A percentile compares a stretch with the other conserved stretches of the same genome.
These are phyloP conservation scores for Haplosporangium gracile DNA, from an alignment of 192 early-diverging fungal genomes.

Conservation along the genomic window DNA sequence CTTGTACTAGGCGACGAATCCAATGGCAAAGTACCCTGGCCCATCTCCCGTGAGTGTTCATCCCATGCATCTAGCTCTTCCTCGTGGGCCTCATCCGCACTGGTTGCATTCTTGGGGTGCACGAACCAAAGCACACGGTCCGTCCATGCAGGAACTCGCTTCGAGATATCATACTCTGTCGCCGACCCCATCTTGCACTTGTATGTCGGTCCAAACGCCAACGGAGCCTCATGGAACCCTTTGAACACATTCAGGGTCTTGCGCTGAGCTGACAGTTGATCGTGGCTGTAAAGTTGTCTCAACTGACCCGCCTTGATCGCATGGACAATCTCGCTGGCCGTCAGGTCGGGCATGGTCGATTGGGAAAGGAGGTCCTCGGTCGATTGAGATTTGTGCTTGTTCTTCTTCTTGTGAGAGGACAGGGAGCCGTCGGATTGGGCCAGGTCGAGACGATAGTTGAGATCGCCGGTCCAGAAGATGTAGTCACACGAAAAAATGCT, in stretches of 20 bases:
- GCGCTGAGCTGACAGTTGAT: conserved; percentile 56
- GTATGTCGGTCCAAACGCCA: conserved; percentile 56
- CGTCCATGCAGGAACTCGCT: conserved; percentile 53
- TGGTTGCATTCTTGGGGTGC: conserved; percentile 29
- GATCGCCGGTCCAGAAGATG: conserved; percentile 55
- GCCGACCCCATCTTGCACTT: conserved; percentile 49
- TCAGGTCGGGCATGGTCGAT: conserved; percentile 38
- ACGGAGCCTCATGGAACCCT: conserved; percentile 47
- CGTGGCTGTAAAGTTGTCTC: conserved; percentile 46
- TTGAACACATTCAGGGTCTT: conserved; percentile 43
- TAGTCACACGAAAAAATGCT: conserved; percentile 50
- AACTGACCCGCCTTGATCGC: conserved; percentile 28
- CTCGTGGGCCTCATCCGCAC: conserved; percentile 27
- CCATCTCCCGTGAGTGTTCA: conserved; percentile 40
- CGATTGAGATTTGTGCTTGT: conserved; percentile 1
- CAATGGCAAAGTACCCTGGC: conserved; percentile 26
- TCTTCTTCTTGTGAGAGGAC: conserved; percentile 35
- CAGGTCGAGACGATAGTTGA: conserved; percentile 55
- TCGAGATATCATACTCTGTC: conserved; percentile 31
- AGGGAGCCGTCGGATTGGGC: conserved; percentile 35
- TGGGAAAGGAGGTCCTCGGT: conserved; percentile 34
- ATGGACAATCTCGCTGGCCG: conserved; percentile 40
- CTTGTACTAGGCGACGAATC: conserved; percentile 5
- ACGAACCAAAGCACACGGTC: conserved; percentile 54
- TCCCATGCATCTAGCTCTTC: conserved; percentile 54